Conservation (phyloP, 75 land plant genomes). For the Picea glauca region DNA sequence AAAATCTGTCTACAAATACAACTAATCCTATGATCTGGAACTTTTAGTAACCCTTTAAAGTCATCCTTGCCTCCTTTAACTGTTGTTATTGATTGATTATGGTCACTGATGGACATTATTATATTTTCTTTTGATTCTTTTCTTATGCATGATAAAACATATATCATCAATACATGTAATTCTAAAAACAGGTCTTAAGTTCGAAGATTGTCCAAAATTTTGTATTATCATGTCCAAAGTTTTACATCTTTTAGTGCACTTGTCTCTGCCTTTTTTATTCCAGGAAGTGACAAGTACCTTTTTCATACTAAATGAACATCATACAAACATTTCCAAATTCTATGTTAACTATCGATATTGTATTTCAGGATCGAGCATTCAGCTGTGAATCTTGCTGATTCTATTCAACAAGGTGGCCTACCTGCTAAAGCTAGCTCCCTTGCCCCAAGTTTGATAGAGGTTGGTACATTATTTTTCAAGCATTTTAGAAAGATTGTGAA, state of each 20-base stretch:
- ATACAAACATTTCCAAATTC: neutral
- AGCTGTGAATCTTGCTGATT: constrained; percentile 64
- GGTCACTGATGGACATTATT: neutral
- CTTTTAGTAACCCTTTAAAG: no score
- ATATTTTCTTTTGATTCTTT: neutral
- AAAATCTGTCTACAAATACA: no score
- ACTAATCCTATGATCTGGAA: no score
- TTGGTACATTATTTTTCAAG: constrained; percentile 10
- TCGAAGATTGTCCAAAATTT: no score
- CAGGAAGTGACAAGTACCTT: neutral
- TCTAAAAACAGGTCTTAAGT: neutral
- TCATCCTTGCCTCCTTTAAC: no score
- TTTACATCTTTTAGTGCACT: neutral
- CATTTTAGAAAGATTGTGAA: neutral
- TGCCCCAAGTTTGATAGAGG: constrained; percentile 87
- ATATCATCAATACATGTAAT: neutral
- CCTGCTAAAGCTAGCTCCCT: constrained; percentile 44
- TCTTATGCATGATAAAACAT: neutral
- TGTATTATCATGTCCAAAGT: neutral
- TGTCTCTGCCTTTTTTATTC: neutral
- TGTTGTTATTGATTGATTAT: neutral
- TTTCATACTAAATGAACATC: neutral
- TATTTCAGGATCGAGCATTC: constrained; percentile 74
- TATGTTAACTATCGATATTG: neutral
- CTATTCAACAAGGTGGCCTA: constrained; percentile 54